Base-by-base conservation (phyloP, 805 yeast genomes). In the Aciculoconidium aculeatum region DNA sequence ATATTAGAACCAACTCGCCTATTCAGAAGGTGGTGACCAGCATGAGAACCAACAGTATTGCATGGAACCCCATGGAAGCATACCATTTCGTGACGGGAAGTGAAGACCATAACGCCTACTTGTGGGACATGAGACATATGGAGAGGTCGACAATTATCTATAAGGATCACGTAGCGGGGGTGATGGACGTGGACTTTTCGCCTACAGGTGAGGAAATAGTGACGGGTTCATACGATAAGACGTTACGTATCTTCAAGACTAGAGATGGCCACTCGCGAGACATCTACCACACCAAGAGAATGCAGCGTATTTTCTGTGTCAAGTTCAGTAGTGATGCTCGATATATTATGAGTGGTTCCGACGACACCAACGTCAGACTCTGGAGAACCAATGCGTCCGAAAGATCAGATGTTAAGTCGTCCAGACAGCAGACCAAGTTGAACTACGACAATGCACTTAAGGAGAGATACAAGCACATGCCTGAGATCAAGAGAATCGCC, bases 41-140 rank as follows among this genome's bases (percentile, higher is more conserved):
- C 11, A 67, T 92, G 71, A 71, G 94, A 46, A 83, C 88, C 11
- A 92, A 92, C 55, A 69, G 90, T 26, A 68, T 92, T 15, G 71
- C 87, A 32, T 92, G 97, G 97, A 92, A 92, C 58, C 99, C 99
- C 4, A 84, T 92, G 80, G 97, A 92, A 57, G 95, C 97, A 2
- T 92, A 75, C 61, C 77, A 82, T 50, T 90, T 92, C 61, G 96
- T 88, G 11, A 76, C 84, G 22, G 97, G 86, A 3, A 76, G 77
- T 49, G 99, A 92, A 59, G 97, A 92, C 62, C 96, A 90, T 57
- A 92, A 92, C 53, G 78, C 81, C 7, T 92, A 92, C 55, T 70
- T 82, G 31, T 94, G 95, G 76, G 99, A 92, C 60, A 90, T 94
- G 96, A 71, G 99, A 53, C 84, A 88, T 49, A 67, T 94, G 74